A percentile compares a stretch with the other conserved stretches of the same genome.
Conservation (phyloP, 352 stramenopile genomes). For the Pythium oligandrum region DNA sequence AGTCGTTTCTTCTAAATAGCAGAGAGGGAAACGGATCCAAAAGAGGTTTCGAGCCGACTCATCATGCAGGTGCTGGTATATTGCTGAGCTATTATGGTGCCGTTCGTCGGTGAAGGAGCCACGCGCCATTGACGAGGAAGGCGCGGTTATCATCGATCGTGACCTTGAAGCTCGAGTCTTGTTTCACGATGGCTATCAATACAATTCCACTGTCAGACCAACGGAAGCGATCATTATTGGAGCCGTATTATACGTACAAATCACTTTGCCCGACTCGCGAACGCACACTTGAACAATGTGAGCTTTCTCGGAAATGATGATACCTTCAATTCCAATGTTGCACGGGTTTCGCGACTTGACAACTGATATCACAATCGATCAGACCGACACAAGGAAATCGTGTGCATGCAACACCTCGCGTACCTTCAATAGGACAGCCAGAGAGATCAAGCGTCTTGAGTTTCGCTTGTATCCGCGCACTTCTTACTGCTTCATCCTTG, state of each 20-base stretch:
- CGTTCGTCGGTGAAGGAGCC: slow-evolving; percentile 22
- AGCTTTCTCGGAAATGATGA: slow-evolving; percentile 62
- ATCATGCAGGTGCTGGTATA: no score
- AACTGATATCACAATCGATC: slow-evolving; percentile 20
- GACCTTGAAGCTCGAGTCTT: slow-evolving; percentile 34
- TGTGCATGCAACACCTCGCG: background rate
- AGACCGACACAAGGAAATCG: background rate
- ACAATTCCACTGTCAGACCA: slow-evolving; percentile 4
- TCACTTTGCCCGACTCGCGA: slow-evolving; percentile 26
- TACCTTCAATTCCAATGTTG: slow-evolving; percentile 40
- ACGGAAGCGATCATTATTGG: background rate
- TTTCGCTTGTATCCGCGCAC: slow-evolving; percentile 37
- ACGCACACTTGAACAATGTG: slow-evolving; percentile 56
- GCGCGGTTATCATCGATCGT: slow-evolving; percentile 22
- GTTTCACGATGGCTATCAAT: slow-evolving; percentile 43
- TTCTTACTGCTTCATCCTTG: slow-evolving; percentile 13
- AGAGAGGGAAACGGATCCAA: no score
- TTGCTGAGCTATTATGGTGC: no score
- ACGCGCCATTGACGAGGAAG: slow-evolving; percentile 45
- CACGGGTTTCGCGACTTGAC: slow-evolving; percentile 52
- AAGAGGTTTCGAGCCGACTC: no score
- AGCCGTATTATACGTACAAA: slow-evolving; percentile 35
- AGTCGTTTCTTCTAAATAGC: no score
- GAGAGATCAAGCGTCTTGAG: slow-evolving; percentile 63
- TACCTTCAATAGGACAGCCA: slow-evolving; percentile 64